phyloP scores from a whole-genome alignment of 495 filamentous ascomycete species.

The Endocarpon pusillum region DNA sequence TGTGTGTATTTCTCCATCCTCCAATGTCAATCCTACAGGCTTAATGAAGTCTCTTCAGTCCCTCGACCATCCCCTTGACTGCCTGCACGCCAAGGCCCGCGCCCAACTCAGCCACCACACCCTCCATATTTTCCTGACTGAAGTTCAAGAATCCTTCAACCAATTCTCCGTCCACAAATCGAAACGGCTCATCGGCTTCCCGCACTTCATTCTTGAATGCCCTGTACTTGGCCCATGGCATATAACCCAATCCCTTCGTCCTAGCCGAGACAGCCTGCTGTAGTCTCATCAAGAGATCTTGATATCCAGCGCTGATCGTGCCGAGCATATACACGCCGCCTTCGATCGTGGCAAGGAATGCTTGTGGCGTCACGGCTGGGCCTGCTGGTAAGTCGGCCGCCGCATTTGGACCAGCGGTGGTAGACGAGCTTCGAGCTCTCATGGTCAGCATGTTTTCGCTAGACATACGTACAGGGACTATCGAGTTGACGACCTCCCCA shows the following conservation, averaged over 20 bases:
- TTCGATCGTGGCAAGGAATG: slow-evolving; percentile 84
- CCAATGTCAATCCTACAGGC: no score
- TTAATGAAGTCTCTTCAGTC: slow-evolving; percentile 53
- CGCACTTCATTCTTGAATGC: slow-evolving; percentile 56
- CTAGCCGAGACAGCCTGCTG: slow-evolving; percentile 51
- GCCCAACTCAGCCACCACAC: slow-evolving; percentile 40
- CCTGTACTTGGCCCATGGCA: slow-evolving; percentile 62
- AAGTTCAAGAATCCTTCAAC: slow-evolving; percentile 71
- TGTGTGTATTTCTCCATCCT: no score
- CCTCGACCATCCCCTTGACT: slow-evolving; percentile 55
- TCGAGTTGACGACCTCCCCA: slow-evolving; percentile 85
- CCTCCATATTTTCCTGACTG: slow-evolving; percentile 41
- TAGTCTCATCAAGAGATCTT: slow-evolving; percentile 69
- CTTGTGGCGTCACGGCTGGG: slow-evolving; percentile 54
- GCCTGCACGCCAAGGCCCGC: slow-evolving; percentile 43
- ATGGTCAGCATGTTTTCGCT: no score
- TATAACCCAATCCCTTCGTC: slow-evolving; percentile 46
- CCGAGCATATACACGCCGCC: slow-evolving; percentile 85
- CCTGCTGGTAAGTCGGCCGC: slow-evolving; percentile 33
- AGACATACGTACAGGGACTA: slow-evolving; percentile 35
- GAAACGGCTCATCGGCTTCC: slow-evolving; percentile 55
- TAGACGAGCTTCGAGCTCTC: slow-evolving; percentile 7
- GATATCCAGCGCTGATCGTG: slow-evolving; percentile 46
- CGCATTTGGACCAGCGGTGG: slow-evolving; percentile 8
- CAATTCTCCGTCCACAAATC: slow-evolving; percentile 87